Percentiles rank a stretch among this genome's conserved stretches.
Evolutionary conservation across 148 eudicot genomes (phyloP).

Genomic region (Suaeda aralocaspica): DNA sequence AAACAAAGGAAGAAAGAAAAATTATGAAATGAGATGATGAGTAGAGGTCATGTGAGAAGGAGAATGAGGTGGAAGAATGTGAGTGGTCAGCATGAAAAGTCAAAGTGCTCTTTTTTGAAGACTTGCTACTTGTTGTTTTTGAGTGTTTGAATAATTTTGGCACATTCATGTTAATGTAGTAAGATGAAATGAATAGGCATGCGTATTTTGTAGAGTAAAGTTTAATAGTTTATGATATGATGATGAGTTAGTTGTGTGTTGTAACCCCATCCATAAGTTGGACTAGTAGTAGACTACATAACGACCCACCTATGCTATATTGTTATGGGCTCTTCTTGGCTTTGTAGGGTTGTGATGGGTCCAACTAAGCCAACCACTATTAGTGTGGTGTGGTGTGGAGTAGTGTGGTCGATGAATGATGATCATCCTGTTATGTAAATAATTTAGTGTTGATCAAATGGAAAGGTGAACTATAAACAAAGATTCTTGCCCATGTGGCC

Average conservation of each 20-base stretch:
- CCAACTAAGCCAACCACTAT: no score
- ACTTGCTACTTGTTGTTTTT: neutral
- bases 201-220: neutral
- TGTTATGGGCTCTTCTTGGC: no score
- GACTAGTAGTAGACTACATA: neutral
- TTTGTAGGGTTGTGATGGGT: no score
- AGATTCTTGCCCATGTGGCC: no score
- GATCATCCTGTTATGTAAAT: no score
- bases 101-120: slow-evolving; percentile 9
- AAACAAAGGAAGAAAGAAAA: neutral
- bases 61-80: slow-evolving; percentile 27
- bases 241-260: neutral
- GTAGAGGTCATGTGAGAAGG: slow-evolving; percentile 40
- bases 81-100: slow-evolving; percentile 19
- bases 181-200: neutral
- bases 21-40: slow-evolving; percentile 21
- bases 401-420: no score
- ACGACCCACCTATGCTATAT: neutral
- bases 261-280: slow-evolving; percentile 8
- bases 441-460: no score
- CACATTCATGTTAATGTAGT: slow-evolving; percentile 6
- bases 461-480: no score
- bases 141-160: slow-evolving; percentile 11
- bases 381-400: no score
- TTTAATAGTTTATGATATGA: neutral